A percentile compares a stretch with the other conserved stretches of the same genome.
Conservation (phyloP, 1,284 basidiomycete genomes). For the Anthracocystis walkeri region DNA sequence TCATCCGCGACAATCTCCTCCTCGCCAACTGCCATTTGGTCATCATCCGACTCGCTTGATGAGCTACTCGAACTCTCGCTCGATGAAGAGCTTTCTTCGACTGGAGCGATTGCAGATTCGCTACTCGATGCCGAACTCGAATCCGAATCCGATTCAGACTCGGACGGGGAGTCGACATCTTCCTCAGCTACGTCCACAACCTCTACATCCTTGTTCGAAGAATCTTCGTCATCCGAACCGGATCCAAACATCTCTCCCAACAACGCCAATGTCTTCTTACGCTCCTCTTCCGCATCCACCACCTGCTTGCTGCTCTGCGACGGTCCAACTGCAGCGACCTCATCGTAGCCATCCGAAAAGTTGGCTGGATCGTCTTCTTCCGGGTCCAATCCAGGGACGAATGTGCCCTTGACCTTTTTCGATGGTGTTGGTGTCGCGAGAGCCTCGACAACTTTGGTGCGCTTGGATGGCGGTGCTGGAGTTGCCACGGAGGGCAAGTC, state of each 20-base stretch:
- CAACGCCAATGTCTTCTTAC: constrained; percentile 42
- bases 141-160: constrained; percentile 11
- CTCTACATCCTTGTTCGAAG: background rate
- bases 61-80: constrained; percentile 10
- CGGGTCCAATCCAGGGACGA: constrained; percentile 41
- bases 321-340: constrained; percentile 24
- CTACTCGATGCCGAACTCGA: constrained; percentile 13
- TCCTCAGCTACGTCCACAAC: background rate
- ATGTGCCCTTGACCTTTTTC: constrained; percentile 23
- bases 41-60: constrained; percentile 16
- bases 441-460: constrained; percentile 9
- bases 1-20: background rate
- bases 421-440: constrained; percentile 4
- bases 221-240: constrained; percentile 72
- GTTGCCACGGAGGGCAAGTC: constrained; percentile 17
- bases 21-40: constrained; percentile 1
- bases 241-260: constrained; percentile 73
- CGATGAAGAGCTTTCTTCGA: constrained; percentile 2
- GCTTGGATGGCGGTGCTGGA: constrained; percentile 6
- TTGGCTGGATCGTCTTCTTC: constrained; percentile 51
- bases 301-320: constrained; percentile 10
- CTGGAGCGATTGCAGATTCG: constrained; percentile 7
- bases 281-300: constrained; percentile 30
- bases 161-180: background rate
- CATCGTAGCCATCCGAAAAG: constrained; percentile 66